Evolutionary conservation across 73 alveolate genomes (phyloP), one percentile per base, ranked within the genome.

Genomic region (Stentor coeruleus): DNA sequence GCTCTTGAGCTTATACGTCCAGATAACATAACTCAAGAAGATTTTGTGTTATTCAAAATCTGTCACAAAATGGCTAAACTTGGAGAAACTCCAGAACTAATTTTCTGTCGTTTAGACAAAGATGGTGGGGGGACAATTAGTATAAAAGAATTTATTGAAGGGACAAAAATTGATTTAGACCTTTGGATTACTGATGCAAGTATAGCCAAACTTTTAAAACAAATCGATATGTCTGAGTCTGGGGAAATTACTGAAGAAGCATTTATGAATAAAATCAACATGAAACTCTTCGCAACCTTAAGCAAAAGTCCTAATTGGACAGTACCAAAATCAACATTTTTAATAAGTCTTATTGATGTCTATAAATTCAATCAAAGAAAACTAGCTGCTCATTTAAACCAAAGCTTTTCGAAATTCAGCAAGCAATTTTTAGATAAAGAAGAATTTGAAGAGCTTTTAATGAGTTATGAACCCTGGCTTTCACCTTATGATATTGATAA

Each of bases 41-140:
- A 75, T 3, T 75, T 36, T 75, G 72, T 40, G 35, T 33, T 37
- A 20, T 75, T n/a, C 38, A 39, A 39, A 66, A 75, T 75, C 58
- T 75, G 83, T 39, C 72, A 40, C 37, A 75, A 75, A 35, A 75
- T 75, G 83, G 83, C 83, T 30, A 75, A 75, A 3, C 59, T 75
- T 28, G 83, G 83, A 75, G 39, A 75, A 35, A 39, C 59, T 20
- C 83, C 83, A 37, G 72, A 75, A 75, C 35, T n/a, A 20, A 40
- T 75, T 39, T 75, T 75, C 38, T n/a, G 39, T n/a, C 77, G 33
- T 15, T 37, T 75, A 15, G 83, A 75, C 39, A 75, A 40, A 38
- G 83, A 75, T 2, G 38, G 28, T n/a, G 59, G 74, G 15, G 83
- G 83, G 20, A 36, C 83, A 14, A 40, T 75, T 39, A 35, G n/a